phyloP scores from a whole-genome alignment of 2,329 filamentous ascomycete genomes.

The Emericellopsis cladophorae region DNA sequence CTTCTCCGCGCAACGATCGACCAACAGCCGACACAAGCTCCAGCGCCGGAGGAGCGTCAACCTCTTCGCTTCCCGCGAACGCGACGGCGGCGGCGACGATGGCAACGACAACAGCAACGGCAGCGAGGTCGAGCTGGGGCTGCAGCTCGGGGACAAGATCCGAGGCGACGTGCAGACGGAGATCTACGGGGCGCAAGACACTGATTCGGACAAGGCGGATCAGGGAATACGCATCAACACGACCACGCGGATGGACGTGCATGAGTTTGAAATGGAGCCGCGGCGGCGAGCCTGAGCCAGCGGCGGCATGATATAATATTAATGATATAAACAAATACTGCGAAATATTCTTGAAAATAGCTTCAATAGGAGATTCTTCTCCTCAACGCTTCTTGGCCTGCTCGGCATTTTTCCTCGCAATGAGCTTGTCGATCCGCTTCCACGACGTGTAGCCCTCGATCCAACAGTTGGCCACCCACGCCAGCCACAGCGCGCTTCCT shows the following conservation, averaged over 20 bases:
- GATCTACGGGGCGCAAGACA: conserved; percentile 6
- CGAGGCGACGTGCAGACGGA: conserved; percentile 17
- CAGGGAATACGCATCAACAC: conserved; percentile 8
- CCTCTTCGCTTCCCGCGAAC: background rate
- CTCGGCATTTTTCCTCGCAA: conserved; percentile 27
- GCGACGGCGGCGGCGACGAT: conserved; percentile 1
- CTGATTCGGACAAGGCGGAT: background rate
- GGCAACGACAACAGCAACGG: conserved; percentile 6
- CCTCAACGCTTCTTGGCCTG: conserved; percentile 26
- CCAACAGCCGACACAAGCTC: background rate
- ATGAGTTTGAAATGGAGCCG: background rate
- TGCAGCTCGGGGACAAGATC: conserved; percentile 16
- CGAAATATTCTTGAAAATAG: too few species aligned
- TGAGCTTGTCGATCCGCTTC: conserved; percentile 34
- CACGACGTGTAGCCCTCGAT: conserved; percentile 41
- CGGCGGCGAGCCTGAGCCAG: too few species aligned
- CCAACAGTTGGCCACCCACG: conserved; percentile 39
- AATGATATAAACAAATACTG: too few species aligned
- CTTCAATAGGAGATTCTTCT: background rate
- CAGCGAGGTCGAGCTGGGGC: conserved; percentile 10
- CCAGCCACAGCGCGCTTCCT: conserved; percentile 35
- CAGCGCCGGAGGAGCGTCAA: background rate
- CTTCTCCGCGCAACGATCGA: background rate
- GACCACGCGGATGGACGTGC: background rate
- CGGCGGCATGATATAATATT: too few species aligned